Conservation (phyloP, 148 eudicot species). For the Rhododendron vialii region DNA sequence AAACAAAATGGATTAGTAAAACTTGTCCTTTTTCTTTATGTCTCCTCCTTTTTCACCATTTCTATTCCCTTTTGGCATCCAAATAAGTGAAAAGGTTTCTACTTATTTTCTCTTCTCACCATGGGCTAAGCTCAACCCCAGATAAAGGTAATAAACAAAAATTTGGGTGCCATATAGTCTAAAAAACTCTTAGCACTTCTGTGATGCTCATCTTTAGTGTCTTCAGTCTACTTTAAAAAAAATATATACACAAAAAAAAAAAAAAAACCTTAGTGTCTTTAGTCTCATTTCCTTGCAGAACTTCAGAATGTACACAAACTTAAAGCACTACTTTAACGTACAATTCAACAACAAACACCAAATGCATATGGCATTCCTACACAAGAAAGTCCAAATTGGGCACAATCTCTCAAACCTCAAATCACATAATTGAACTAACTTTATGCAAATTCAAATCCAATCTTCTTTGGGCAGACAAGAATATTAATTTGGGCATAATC, state of each 20-base stretch:
- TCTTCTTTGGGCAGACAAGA: neutral
- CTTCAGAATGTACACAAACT: neutral
- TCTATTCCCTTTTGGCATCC: no score
- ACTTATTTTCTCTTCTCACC: neutral
- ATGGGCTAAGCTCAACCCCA: neutral
- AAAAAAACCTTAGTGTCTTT: neutral
- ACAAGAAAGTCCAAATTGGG: neutral
- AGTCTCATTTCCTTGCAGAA: neutral
- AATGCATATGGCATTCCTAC: neutral
- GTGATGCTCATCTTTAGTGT: neutral
- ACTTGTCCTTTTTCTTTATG: no score
- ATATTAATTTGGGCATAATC: neutral
- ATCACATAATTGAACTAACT: neutral
- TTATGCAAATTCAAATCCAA: neutral
- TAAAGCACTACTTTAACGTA: neutral
- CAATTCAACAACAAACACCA: neutral
- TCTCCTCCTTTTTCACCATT: no score
- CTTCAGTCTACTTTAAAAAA: neutral
- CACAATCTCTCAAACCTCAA: neutral
- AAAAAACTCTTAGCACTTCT: neutral
- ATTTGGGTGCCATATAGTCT: neutral
- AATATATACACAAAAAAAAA: no score
- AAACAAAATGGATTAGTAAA: no score
- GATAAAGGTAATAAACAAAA: no score
- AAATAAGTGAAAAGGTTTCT: no score